Evolutionary conservation across 345 rosid species (phyloP), one percentile per base, ranked within the genome.

Genomic region (Anacardium occidentale): DNA sequence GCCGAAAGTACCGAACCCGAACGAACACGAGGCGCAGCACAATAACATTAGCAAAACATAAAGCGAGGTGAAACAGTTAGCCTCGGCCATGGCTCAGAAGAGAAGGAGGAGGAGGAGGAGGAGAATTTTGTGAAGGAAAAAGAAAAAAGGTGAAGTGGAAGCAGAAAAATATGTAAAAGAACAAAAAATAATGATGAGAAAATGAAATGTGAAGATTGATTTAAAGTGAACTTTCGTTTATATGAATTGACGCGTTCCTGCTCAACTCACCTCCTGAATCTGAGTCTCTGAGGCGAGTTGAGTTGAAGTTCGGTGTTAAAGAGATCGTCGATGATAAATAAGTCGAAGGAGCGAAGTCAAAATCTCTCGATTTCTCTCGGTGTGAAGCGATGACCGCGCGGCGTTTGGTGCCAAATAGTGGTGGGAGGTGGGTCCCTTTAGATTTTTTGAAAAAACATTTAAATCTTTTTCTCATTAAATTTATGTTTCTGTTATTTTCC

Each of bases 1-100:
- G 51, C 90, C 99, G 75, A 86, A 88, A 12, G 86, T 91, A 25
- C 87, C 86, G 55, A 81, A 80, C 13, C 83, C 88, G 29, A 22
- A 69, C 68, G 84, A 83, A 26, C 77, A 57, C 3, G 25, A 25
- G 12, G 57, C 54, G 7, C 22, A 58, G 21, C 64, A 69, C 52
- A 74, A 65, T 26, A 67, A 45, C 17, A 47, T 50, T 7, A 72
- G 54, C 21, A 74, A n/a, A 18, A 62, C 21, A 25, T 3, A 74
- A 58, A 20, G 22, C 51, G 50, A 73, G 62, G 57, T 18, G 53
- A 18, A 14, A 50, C 18, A 50, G 20, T 3, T 13, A 50, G 18
- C 37, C 72, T 42, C 62, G 37, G 44, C 60, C 77, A 78, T 74
- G 56, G 29, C 45, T 69, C 32, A 9, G 22, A 42, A 25, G 37